Evolutionary conservation across 257 asterid species (phyloP), one percentile per base, ranked within the genome.

Genomic region (Solanum appendiculatum): DNA sequence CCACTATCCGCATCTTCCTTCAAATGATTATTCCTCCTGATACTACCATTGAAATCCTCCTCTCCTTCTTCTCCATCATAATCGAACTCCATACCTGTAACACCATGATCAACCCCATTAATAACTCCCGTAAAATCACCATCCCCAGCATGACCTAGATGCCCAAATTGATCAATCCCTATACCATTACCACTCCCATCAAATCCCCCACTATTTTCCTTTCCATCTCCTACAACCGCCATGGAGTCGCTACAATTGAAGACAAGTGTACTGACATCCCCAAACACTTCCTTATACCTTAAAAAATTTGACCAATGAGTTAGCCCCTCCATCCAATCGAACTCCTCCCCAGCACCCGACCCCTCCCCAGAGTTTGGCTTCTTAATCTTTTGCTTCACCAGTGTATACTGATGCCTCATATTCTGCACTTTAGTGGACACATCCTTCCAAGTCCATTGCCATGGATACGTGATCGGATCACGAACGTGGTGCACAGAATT

Each of bases 381-480:
- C 91, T 92, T 93, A 60, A 97, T 96, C 94, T 97, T 97, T 91
- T 97, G 99, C 95, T 97, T 97, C 89, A 97, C 99, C 12, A 97
- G 90, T 37, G 97, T 92, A 91, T 97, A 97, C 89, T 97, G 99
- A 86, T 97, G 99, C 94, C 99, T 94, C 99, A 97, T 97, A 86
- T 97, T 97, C 91, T 96, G 99, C 84, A 97, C 98, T 81, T 97
- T 97, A 34, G 98, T 93, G 23, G 99, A 97, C 33, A 97, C 98
- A 86, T 97, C 99, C 85, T 96, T 97, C 99, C 99, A 96, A 81
- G 94, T 91, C 99, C 99, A 97, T 34, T 92, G 99, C 99, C 99
- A 97, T 9, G 99, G 99, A 81, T 92, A 96, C 1, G 92, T 78
- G 5, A 90, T 86, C 4, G 98, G 98, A 91, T 96, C 96, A 9